phyloP scores from a whole-genome alignment of 148 eudicot genomes.

The Nepenthes gracilis region DNA sequence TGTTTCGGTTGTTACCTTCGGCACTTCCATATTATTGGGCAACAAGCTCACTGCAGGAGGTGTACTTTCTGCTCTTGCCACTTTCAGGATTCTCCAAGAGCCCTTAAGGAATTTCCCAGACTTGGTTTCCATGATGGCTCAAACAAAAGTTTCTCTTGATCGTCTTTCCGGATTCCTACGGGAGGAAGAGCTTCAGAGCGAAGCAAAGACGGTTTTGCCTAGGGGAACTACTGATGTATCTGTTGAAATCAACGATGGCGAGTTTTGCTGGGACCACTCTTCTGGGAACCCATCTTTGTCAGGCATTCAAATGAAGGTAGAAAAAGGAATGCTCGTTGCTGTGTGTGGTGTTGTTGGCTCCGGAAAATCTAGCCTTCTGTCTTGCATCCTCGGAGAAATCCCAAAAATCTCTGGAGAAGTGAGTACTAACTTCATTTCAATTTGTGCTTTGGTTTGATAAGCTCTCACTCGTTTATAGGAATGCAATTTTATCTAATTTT shows the following conservation, averaged over 20 bases:
- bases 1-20: constrained; percentile 81
- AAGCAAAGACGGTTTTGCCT: constrained; percentile 50
- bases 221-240: constrained; percentile 48
- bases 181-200: constrained; percentile 69
- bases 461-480: constrained; percentile 3
- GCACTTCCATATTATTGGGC: constrained; percentile 62
- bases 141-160: constrained; percentile 87
- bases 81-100: constrained; percentile 86
- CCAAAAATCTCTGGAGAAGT: constrained; percentile 87
- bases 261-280: constrained; percentile 70
- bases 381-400: constrained; percentile 93
- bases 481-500: constrained; percentile 6
- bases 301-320: constrained; percentile 53
- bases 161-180: constrained; percentile 60
- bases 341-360: constrained; percentile 93
- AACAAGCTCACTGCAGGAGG: constrained; percentile 68
- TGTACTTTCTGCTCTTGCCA: constrained; percentile 84
- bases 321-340: constrained; percentile 77
- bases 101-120: constrained; percentile 85
- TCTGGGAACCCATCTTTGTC: constrained; percentile 47
- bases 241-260: constrained; percentile 64
- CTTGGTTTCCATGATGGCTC: constrained; percentile 84
- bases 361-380: constrained; percentile 89
- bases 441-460: constrained; percentile 11
- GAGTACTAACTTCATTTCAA: constrained; percentile 13